These are phyloP conservation scores for Asterophora lycoperdoides DNA, from an alignment of 768 basidiomycete species.

Conservation along the genomic window DNA sequence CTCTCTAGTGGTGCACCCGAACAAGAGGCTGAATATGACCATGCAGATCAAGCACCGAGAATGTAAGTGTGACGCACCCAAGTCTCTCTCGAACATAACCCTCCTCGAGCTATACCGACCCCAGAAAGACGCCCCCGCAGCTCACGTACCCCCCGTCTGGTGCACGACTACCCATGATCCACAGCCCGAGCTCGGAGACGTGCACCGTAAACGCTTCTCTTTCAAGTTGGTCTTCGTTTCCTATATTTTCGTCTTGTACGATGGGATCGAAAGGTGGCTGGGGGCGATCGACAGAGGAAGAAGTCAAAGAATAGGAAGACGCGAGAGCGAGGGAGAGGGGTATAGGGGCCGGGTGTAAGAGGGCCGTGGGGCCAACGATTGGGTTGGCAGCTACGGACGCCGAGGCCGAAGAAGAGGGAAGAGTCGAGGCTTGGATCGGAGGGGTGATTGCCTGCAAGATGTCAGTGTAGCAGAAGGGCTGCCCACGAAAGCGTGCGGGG, in stretches of 20 bases:
- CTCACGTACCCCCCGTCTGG: slow-evolving; percentile 60
- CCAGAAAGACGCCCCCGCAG: slow-evolving; percentile 30
- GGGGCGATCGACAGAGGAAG: neutral
- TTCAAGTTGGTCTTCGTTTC: neutral
- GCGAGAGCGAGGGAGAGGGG: neutral
- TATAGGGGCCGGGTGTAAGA: neutral
- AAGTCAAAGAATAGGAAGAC: slow-evolving; percentile 22
- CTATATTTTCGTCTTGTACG: neutral
- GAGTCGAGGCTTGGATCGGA: neutral
- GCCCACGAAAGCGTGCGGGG: slow-evolving; percentile 8
- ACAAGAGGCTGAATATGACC: no score
- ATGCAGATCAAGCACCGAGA: no score
- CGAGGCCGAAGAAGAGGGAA: slow-evolving; percentile 22
- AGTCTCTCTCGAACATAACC: no score
- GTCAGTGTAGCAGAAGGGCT: slow-evolving; percentile 19
- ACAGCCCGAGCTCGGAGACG: slow-evolving; percentile 58
- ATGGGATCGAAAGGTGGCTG: no score
- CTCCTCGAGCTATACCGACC: no score
- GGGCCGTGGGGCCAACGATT: no score
- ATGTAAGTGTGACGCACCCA: no score
- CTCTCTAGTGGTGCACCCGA: no score
- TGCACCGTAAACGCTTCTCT: slow-evolving; percentile 9
- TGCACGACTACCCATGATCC: slow-evolving; percentile 67
- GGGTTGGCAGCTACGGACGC: neutral
- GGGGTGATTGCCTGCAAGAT: slow-evolving; percentile 4